Base-by-base conservation (phyloP, 768 basidiomycete genomes). In the Russula virescens region DNA sequence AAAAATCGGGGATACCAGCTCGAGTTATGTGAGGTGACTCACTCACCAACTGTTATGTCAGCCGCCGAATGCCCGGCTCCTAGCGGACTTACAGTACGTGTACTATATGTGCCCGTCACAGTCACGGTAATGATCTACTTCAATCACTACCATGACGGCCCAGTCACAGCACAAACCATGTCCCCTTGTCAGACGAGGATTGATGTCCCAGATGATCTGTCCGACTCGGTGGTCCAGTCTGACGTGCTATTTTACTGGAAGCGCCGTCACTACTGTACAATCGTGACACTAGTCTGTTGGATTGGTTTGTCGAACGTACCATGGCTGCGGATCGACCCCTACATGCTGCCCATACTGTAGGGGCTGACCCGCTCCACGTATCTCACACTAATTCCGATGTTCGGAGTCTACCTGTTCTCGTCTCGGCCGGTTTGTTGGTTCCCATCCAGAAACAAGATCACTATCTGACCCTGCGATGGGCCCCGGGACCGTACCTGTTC, bases 361-460 rank as follows among this genome's bases (percentile, higher is more conserved):
- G 58, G 23, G 50, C 23, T 35, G 31, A 40, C 56, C 40, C 42
- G 40, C 31, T 64, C 45, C 47, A 51, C 23, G 18, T 21, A 11
- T 25, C 31, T 21, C 31, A n/a, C 42, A 8, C 18, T 34, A 62
- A 53, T 26, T 26, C 58, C 31, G 57, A 21, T 47, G 42, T 55
- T 35, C 52, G 38, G 52, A 6, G 38, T 23, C 58, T 14, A 23
- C 8, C 38, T 25, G 13, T 47, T 14, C 28, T 58, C 13, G 35
- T 52, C 26, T 58, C 23, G 25, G 18, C 51, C 26, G n/a, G 23
- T 48, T 50, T 43, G 35, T 51, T 23, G 43, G 25, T 18, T 58
- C 57, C 60, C 42, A 55, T 53, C 59, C 51, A 53, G 31, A 53
- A 25, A 48, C 57, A 49, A 49, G 62, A 60, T 59, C 55, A 34